Conservation (phyloP, 208 protist genomes). For the Spongospora subterranea region DNA sequence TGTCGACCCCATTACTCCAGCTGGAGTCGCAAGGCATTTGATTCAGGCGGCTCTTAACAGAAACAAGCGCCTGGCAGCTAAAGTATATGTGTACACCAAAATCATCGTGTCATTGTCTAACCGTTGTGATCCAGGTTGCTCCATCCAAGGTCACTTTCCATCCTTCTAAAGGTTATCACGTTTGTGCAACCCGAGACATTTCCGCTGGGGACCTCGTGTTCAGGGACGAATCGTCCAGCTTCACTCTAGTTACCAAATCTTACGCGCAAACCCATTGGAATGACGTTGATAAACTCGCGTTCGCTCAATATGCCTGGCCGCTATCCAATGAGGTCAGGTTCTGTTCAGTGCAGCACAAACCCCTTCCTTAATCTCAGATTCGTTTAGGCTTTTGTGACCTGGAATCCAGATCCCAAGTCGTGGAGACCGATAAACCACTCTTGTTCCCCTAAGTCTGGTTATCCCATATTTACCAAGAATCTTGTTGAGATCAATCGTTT, state of each 20-base stretch:
- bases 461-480: background rate
- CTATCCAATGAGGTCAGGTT: constrained; percentile 13
- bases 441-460: background rate
- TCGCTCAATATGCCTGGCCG: constrained; percentile 47
- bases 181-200: background rate
- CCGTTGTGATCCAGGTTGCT: background rate
- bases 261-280: background rate
- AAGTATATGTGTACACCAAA: background rate
- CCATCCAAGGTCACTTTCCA: constrained; percentile 6
- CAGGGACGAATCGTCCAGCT: background rate
- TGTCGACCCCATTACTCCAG: background rate
- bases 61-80: background rate
- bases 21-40: constrained; percentile 6
- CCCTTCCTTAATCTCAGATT: background rate
- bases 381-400: constrained; percentile 22
- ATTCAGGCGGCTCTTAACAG: constrained; percentile 45
- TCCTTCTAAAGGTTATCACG: constrained; percentile 19
- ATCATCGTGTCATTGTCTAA: background rate
- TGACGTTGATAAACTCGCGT: background rate
- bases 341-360: background rate
- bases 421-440: constrained; percentile 39
- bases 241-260: constrained; percentile 6
- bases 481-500: background rate
- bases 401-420: background rate
- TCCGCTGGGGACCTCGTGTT: background rate